Evolutionary conservation across 1,284 basidiomycete species (phyloP).

Genomic region (Naganishia sp.): DNA sequence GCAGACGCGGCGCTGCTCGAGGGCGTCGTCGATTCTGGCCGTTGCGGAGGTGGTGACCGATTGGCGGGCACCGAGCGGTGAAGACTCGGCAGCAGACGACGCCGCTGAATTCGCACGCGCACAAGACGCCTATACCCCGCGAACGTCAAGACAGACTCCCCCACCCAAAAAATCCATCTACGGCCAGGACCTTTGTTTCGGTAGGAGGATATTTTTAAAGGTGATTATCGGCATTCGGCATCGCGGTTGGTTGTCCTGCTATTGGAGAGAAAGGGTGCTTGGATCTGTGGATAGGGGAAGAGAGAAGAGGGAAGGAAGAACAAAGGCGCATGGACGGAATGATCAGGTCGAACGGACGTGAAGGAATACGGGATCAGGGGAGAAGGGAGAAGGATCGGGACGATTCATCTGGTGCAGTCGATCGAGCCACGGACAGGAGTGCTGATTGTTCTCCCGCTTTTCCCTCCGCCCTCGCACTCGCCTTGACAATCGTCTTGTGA

Average conservation of each 20-base stretch:
- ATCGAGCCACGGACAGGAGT: conserved; percentile 8
- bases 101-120: conserved; percentile 6
- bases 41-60: conserved; percentile 14
- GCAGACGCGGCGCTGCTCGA: no score
- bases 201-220: conserved; percentile 29
- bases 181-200: conserved; percentile 27
- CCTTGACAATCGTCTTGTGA: not conserved
- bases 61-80: not conserved
- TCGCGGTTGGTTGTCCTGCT: conserved; percentile 10
- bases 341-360: not conserved
- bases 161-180: conserved; percentile 16
- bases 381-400: not conserved
- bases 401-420: conserved; percentile 4
- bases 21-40: conserved; percentile 5
- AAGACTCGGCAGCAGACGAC: conserved; percentile 23
- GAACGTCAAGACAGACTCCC: conserved; percentile 25
- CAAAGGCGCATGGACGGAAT: not conserved
- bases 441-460: conserved; percentile 2
- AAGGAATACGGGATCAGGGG: not conserved
- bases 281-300: not conserved
- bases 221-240: conserved; percentile 20
- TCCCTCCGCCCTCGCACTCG: not conserved
- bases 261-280: not conserved
- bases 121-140: conserved; percentile 4
- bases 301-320: not conserved